Evolutionary conservation across 345 rosid genomes (phyloP), one percentile per base, ranked within the genome.

Genomic region (Moricandia arvensis): DNA sequence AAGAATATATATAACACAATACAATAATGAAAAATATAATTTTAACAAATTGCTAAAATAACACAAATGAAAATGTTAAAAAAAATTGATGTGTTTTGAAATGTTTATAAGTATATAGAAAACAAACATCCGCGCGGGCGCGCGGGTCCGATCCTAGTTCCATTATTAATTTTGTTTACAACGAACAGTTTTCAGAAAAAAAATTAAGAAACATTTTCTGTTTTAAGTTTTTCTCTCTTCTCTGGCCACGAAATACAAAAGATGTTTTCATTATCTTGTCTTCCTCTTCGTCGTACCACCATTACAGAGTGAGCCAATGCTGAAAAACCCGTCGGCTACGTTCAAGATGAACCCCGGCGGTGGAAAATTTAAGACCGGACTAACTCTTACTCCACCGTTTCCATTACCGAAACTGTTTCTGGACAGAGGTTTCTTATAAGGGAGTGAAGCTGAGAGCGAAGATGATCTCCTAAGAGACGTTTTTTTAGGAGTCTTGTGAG

Each of bases 291-390:
- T 68, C 88, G 87, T 89, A 61, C 93, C 87, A 55, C 80, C 31
- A 29, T 29, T 88, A 78, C 98, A 93, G 24, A 89, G 69, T 2
- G 92, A 93, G 49, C 93, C 91, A 35, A 93, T 59, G 71, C 97
- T 88, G 60, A 86, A 88, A 37, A 85, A 82, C 69, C 79, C 86
- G 24, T 71, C 91, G 8, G 88, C 85, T 9, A 86, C 91, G 35
- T 84, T 87, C 7, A 93, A 84, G 66, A 93, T 84, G 78, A 80
- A 86, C 24, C 88, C 80, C 8, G 93, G 82, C 5, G 93, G 86
- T n/a, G 93, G 86, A 37, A 93, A 85, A 69, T 91, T 93, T 66
- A 91, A 43, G 49, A 93, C 90, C 5, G 93, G 92, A 69, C 75
- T 89, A 3, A 91, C 84, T 74, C 91, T 77, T 66, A 88, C 24